phyloP scores from a whole-genome alignment of 2,329 filamentous ascomycete species.

The Diaporthe aspalathi region DNA sequence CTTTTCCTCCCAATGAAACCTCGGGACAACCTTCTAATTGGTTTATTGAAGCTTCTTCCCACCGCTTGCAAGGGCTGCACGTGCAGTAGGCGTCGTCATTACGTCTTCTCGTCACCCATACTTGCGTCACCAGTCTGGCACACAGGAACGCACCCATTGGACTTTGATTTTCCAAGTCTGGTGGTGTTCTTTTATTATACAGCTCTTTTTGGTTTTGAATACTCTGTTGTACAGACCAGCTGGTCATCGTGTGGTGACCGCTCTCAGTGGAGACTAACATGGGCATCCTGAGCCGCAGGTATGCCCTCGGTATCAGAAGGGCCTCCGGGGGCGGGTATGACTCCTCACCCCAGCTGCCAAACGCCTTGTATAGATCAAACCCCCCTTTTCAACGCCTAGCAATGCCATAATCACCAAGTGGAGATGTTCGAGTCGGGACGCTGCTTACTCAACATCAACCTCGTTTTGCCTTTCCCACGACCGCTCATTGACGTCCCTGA shows the following conservation, averaged over 20 bases:
- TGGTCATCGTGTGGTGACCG: neutral
- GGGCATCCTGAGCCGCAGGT: slow-evolving; percentile 19
- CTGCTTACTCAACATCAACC: slow-evolving; percentile 26
- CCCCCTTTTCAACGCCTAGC: slow-evolving; percentile 31
- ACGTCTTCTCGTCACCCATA: neutral
- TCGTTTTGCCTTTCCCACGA: slow-evolving; percentile 45
- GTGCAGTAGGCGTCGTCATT: neutral
- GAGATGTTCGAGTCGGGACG: slow-evolving; percentile 32
- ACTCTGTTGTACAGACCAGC: slow-evolving; percentile 17
- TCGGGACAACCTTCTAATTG: slow-evolving; percentile 3
- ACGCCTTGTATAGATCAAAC: slow-evolving; percentile 34
- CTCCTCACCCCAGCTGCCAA: slow-evolving; percentile 28
- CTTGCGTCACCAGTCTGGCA: neutral
- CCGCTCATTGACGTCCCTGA: slow-evolving; percentile 76
- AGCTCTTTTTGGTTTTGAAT: neutral
- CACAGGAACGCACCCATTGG: neutral
- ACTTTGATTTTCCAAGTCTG: neutral
- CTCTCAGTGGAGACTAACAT: neutral
- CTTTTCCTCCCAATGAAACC: neutral
- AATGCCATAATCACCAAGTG: slow-evolving; percentile 37
- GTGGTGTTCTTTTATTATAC: neutral
- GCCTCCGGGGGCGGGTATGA: slow-evolving; percentile 8
- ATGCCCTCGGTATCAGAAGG: slow-evolving; percentile 17
- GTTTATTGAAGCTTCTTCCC: slow-evolving; percentile 17
- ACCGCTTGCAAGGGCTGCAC: neutral